Base-by-base conservation (phyloP, 257 asterid genomes). In the Paulownia fortunei region DNA sequence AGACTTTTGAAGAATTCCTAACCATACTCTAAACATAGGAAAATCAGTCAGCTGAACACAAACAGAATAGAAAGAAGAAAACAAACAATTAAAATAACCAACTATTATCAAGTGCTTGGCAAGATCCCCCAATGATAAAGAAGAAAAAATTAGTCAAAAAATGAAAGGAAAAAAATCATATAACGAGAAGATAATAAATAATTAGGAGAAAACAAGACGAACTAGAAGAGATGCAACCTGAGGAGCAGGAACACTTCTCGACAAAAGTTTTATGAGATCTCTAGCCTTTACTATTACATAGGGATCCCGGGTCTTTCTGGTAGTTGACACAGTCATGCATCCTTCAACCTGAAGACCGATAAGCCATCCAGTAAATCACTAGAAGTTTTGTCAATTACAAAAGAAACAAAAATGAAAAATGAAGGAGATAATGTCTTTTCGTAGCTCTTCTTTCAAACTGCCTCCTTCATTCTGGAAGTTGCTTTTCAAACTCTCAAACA, bases 191-290 rank as follows among this genome's bases (percentile, higher is more conserved):
- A 26, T 26, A 24, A 68, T 26, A 10, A 26, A 21, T 2, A 8
- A 46, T 13, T n/a, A 44, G 18, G 5, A 42, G 26, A 64, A 8
- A 65, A 51, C 5, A 11, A 46, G 46, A 46, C 8, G n/a, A 49
- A 26, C 16, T 27, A 49, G 62, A 63, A 19, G 64, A 51, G 39
- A 54, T 6, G 13, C 19, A 18, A 91, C 97, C 94, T 91, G 97
- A 58, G 92, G 90, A 46, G 93, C 94, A 76, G 97, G 95, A 74
- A 91, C 93, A 82, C 97, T 89, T 89, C 97, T 85, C 19, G 97
- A 91, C 74, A 91, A 67, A 76, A 91, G 95, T 70, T 88, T 91
- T 23, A 91, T 85, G 72, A 91, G 90, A 82, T 89, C 97, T 80
- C 97, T 88, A 64, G 97, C 94, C 86, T 91, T 91, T 0, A 91